These are phyloP conservation scores for Apiosordaria backusii DNA, from an alignment of 495 filamentous ascomycete species.

Conservation along the genomic window DNA sequence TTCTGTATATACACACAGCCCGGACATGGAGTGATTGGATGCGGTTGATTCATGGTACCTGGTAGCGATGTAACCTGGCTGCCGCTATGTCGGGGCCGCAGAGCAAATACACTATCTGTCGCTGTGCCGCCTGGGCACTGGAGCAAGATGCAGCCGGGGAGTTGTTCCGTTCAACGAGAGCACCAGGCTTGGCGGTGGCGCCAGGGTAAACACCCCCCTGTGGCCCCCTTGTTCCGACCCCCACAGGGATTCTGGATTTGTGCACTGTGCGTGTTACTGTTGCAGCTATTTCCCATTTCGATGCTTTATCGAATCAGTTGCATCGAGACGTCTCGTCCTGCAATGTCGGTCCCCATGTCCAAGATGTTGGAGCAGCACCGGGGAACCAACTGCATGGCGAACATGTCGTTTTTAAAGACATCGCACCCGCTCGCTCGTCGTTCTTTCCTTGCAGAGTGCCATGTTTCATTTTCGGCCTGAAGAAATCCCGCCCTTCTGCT, in stretches of 20 bases:
- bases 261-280: neutral
- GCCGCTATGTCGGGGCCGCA: neutral
- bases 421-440: constrained; percentile 4
- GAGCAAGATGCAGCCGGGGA: constrained; percentile 4
- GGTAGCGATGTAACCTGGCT: constrained; percentile 5
- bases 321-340: constrained; percentile 3
- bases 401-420: constrained; percentile 11
- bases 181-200: neutral
- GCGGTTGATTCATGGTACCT: neutral
- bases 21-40: neutral
- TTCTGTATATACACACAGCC: neutral
- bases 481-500: constrained; percentile 8
- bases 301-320: constrained; percentile 5
- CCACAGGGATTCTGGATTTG: neutral
- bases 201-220: neutral
- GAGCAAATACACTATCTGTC: neutral
- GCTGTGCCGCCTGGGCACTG: neutral
- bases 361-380: constrained; percentile 5
- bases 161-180: neutral
- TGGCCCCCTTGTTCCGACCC: neutral
- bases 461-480: constrained; percentile 17
- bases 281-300: constrained; percentile 8
- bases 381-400: constrained; percentile 1
- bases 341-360: constrained; percentile 1
- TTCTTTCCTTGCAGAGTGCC: neutral